These are phyloP conservation scores for Cymbidium sinense DNA, from an alignment of 106 monocot species.

Conservation along the genomic window DNA sequence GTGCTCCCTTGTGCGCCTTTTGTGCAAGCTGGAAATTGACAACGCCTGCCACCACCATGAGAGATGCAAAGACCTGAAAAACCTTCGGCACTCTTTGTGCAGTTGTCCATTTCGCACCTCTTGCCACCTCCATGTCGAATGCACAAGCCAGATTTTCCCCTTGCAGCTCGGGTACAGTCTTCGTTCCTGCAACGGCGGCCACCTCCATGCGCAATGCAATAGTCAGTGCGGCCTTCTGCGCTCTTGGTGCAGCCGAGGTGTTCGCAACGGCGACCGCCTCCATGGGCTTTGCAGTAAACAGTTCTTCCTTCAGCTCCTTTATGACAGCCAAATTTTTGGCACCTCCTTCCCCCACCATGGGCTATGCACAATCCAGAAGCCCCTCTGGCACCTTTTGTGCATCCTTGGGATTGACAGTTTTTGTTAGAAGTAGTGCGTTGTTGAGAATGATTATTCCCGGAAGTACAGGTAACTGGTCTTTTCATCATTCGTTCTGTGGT, in stretches of 20 bases:
- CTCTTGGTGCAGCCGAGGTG: slow-evolving; percentile 52
- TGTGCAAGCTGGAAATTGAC: slow-evolving; percentile 29
- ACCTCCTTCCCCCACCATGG: slow-evolving; percentile 48
- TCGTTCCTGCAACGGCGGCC: slow-evolving; percentile 41
- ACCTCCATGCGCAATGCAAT: slow-evolving; percentile 50
- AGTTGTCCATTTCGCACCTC: slow-evolving; percentile 42
- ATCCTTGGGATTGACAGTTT: slow-evolving; percentile 43
- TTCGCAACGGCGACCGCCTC: slow-evolving; percentile 45
- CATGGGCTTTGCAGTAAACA: slow-evolving; percentile 47
- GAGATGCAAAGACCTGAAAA: slow-evolving; percentile 46
- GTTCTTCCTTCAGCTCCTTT: slow-evolving; percentile 54
- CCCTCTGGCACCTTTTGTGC: slow-evolving; percentile 48
- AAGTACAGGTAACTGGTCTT: slow-evolving; percentile 32
- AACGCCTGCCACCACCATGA: slow-evolving; percentile 45
- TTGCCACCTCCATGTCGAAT: slow-evolving; percentile 55
- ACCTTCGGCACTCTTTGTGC: slow-evolving; percentile 46
- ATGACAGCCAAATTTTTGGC: slow-evolving; percentile 38
- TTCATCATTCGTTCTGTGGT: slow-evolving; percentile 8
- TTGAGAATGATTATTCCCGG: slow-evolving; percentile 18
- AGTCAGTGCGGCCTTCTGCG: slow-evolving; percentile 51
- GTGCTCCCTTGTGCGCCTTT: slow-evolving; percentile 57
- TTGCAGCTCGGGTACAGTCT: slow-evolving; percentile 33
- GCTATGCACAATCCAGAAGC: slow-evolving; percentile 54
- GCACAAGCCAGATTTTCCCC: slow-evolving; percentile 50
- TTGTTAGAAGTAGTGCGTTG: slow-evolving; percentile 27